Conservation (phyloP, 352 stramenopile genomes). For the Phytophthora sp. region DNA sequence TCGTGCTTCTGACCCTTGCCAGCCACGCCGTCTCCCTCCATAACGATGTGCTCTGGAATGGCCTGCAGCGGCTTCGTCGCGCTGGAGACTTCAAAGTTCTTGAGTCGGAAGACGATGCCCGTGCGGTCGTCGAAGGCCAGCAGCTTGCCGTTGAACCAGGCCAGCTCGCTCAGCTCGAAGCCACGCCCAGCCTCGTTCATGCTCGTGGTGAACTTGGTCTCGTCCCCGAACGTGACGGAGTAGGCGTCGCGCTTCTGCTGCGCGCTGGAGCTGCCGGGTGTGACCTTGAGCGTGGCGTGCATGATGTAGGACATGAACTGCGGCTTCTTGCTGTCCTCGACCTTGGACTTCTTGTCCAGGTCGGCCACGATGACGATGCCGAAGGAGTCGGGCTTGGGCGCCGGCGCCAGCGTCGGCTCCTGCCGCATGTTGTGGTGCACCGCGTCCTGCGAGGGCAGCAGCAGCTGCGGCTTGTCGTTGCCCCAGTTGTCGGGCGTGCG, state of each 20-base stretch:
- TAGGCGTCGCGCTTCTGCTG: slow-evolving; percentile 53
- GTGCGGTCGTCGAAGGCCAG: slow-evolving; percentile 98
- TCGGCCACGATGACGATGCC: slow-evolving; percentile 95
- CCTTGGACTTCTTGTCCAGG: slow-evolving; percentile 94
- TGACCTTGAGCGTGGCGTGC: slow-evolving; percentile 88
- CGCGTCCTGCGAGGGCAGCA: slow-evolving; percentile 13
- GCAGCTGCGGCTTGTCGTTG: slow-evolving; percentile 18
- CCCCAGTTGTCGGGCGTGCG: slow-evolving; percentile 37
- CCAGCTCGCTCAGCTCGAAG: slow-evolving; percentile 96
- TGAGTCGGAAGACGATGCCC: slow-evolving; percentile 97
- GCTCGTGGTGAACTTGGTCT: slow-evolving; percentile 74
- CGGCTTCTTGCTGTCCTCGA: slow-evolving; percentile 89
- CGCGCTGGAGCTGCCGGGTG: slow-evolving; percentile 36
- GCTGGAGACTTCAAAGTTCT: slow-evolving; percentile 77
- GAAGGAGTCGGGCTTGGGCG: slow-evolving; percentile 67
- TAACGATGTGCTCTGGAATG: slow-evolving; percentile 96
- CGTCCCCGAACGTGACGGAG: slow-evolving; percentile 69
- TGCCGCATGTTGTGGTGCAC: slow-evolving; percentile 38
- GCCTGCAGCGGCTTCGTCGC: slow-evolving; percentile 73
- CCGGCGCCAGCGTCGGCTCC: slow-evolving; percentile 29
- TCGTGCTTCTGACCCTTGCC: slow-evolving; percentile 99
- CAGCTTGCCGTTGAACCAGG: slow-evolving; percentile 88
- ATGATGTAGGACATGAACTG: slow-evolving; percentile 92
- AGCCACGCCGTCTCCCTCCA: slow-evolving; percentile 96
- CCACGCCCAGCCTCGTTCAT: slow-evolving; percentile 96